Evolutionary conservation across 2,329 filamentous ascomycete species (phyloP).

Genomic region (Neonectria coccinea): DNA sequence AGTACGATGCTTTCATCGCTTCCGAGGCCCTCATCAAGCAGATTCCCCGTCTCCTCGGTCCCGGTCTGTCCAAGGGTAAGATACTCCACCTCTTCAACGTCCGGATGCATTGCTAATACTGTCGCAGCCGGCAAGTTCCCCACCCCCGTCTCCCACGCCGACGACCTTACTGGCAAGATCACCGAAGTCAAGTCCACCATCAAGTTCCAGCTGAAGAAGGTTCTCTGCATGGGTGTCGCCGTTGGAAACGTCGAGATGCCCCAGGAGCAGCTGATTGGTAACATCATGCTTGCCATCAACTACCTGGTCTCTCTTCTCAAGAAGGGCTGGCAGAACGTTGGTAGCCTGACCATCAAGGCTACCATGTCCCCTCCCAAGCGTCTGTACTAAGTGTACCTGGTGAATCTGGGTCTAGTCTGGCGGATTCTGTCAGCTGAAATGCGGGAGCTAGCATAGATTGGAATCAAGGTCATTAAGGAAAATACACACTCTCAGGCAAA

Average conservation of each 20-base stretch:
- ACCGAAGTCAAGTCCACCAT: constrained; percentile 99
- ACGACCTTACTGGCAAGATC: constrained; percentile 95
- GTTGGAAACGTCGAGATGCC: constrained; percentile 99
- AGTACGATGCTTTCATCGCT: constrained; percentile 99
- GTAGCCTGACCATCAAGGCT: constrained; percentile 99
- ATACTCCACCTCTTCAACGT: not conserved
- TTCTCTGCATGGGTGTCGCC: constrained; percentile 99
- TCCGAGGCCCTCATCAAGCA: constrained; percentile 99
- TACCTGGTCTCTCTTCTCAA: constrained; percentile 99
- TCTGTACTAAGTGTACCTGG: constrained; percentile 79
- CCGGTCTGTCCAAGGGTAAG: constrained; percentile 95
- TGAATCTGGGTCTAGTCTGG: constrained; percentile 40
- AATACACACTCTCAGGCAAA: constrained; percentile 33
- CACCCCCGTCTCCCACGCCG: constrained; percentile 95
- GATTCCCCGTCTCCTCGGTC: constrained; percentile 99
- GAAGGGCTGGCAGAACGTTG: constrained; percentile 99
- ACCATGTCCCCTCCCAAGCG: constrained; percentile 99
- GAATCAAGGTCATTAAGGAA: constrained; percentile 29
- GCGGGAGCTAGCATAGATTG: constrained; percentile 36
- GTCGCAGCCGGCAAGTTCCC: constrained; percentile 96
- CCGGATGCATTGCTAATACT: constrained; percentile 20
- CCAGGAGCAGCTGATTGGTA: constrained; percentile 93
- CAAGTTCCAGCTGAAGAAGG: constrained; percentile 99
- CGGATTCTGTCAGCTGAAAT: constrained; percentile 34
- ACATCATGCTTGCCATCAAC: constrained; percentile 99